Base-by-base conservation (phyloP, 352 stramenopile species). In the Pilasporangium apinafurcum region DNA sequence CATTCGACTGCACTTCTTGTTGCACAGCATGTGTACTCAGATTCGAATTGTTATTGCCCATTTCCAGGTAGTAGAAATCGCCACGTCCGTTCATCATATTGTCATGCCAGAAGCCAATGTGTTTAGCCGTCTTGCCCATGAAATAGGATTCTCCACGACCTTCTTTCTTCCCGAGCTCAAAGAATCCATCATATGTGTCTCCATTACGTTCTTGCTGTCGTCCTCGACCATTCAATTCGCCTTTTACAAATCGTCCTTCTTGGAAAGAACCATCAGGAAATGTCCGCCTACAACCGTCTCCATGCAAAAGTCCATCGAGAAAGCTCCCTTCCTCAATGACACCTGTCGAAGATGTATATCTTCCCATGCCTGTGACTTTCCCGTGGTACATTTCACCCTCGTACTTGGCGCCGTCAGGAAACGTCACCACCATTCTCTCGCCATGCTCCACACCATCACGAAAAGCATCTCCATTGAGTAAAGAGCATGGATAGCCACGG, bases 261-360 rank as follows among this genome's bases (percentile, higher is more conserved):
- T 80, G 50, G 13, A 59, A 35, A 0, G 58, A 75, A 7, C 68
- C 72, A 26, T 85, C 64, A 3, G 67, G 72, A 31, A 78, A 79
- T 10, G 42, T 50, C n/a, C 72, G 55, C 3, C 48, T 55, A 16
- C 72, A 82, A 16, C 50, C 53, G 21, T 69, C 49, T 1, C 75
- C 75, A 21, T 88, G 64, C 14, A 88, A 46, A 20, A 73, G 39
- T 3, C 75, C 75, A 17, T 83, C 70, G 0, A 63, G n/a, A 32
- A 88, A 88, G 16, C 44, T 53, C 1, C 75, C 75, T 65, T 88
- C 72, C 17, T 88, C 75, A 3, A 84, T 41, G 8, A 88, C 62
- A 1, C 69, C 72, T 0, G 69, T 79, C 6, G 72, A 85, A 14
- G 69, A 86, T 13, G 64, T 71, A 45, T 88, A 83, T 20, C 46